phyloP scores from a whole-genome alignment of 1,284 basidiomycete species.

The Somion occarium region DNA sequence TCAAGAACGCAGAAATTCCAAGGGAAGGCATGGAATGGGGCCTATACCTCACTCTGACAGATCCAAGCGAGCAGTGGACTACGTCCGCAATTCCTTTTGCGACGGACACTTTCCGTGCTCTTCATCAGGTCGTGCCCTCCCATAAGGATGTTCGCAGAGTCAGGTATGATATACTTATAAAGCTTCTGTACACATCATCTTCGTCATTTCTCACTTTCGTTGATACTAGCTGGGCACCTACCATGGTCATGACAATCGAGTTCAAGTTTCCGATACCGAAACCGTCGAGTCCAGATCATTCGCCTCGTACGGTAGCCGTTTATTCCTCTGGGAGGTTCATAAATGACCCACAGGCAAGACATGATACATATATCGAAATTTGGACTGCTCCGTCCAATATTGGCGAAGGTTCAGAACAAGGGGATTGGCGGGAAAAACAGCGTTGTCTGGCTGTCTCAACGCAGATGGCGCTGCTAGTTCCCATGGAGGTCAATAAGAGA shows the following conservation, averaged over 20 bases:
- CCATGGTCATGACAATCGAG: constrained; percentile 51
- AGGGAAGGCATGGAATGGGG: constrained; percentile 51
- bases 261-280: constrained; percentile 55
- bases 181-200: not conserved
- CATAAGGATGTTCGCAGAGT: constrained; percentile 16
- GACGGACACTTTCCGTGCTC: constrained; percentile 44
- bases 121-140: constrained; percentile 40
- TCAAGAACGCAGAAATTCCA: constrained; percentile 30
- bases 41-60: constrained; percentile 47
- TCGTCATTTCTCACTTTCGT: not conserved
- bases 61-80: constrained; percentile 39
- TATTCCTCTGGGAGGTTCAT: constrained; percentile 47
- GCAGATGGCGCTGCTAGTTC: constrained; percentile 52
- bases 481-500: constrained; percentile 39
- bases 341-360: constrained; percentile 46
- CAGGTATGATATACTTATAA: constrained; percentile 14
- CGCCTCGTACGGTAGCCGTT: constrained; percentile 47
- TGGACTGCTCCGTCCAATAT: constrained; percentile 59
- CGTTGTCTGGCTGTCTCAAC: constrained; percentile 56
- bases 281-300: constrained; percentile 27
- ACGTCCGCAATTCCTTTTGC: constrained; percentile 47
- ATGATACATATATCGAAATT: constrained; percentile 52
- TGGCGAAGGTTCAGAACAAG: constrained; percentile 35
- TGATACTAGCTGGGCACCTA: constrained; percentile 51
- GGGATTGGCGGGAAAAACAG: constrained; percentile 55